phyloP scores from a whole-genome alignment of 192 early-diverging fungal genomes.

The Linderina pennispora region DNA sequence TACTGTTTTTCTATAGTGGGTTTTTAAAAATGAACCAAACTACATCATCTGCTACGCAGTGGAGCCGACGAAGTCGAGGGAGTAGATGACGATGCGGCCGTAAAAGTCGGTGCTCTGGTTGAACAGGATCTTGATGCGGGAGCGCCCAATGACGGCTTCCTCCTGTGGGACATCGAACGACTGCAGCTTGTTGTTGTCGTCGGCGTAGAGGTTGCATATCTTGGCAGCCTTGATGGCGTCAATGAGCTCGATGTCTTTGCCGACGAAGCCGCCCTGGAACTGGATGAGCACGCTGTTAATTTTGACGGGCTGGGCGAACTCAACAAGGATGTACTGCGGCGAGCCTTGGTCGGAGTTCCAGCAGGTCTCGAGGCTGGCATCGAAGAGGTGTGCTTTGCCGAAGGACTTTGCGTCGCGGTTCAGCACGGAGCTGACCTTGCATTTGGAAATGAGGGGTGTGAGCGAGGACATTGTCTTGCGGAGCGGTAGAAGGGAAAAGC shows the following conservation, averaged over 20 bases:
- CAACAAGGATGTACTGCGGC: slow-evolving; percentile 69
- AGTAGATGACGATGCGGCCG: slow-evolving; percentile 75
- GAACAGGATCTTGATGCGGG: slow-evolving; percentile 62
- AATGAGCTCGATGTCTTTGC: slow-evolving; percentile 57
- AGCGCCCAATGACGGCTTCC: slow-evolving; percentile 10
- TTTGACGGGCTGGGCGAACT: slow-evolving; percentile 51
- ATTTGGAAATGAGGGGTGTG: too few relatives aligned
- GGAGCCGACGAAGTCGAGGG: slow-evolving; percentile 58
- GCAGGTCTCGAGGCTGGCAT: slow-evolving; percentile 78
- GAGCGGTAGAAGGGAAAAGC: too few relatives aligned
- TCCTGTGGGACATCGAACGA: slow-evolving; percentile 28
- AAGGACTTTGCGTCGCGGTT: slow-evolving; percentile 68
- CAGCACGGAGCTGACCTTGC: slow-evolving; percentile 82
- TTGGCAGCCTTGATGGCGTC: slow-evolving; percentile 28
- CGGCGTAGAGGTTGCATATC: slow-evolving; percentile 58
- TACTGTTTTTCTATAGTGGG: neutral
- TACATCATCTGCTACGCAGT: too few relatives aligned
- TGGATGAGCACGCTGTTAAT: slow-evolving; percentile 48
- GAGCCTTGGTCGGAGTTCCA: slow-evolving; percentile 90
- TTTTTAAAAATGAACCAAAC: too few relatives aligned
- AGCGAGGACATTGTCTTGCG: too few relatives aligned
- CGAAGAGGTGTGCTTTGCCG: slow-evolving; percentile 79
- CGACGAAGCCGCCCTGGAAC: slow-evolving; percentile 89
- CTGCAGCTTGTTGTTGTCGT: slow-evolving; percentile 67
- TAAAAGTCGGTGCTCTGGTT: slow-evolving; percentile 78